Evolutionary conservation across 2,329 filamentous ascomycete species (phyloP), one percentile per base, ranked within the genome.

Genomic region (Colletotrichum sp.): DNA sequence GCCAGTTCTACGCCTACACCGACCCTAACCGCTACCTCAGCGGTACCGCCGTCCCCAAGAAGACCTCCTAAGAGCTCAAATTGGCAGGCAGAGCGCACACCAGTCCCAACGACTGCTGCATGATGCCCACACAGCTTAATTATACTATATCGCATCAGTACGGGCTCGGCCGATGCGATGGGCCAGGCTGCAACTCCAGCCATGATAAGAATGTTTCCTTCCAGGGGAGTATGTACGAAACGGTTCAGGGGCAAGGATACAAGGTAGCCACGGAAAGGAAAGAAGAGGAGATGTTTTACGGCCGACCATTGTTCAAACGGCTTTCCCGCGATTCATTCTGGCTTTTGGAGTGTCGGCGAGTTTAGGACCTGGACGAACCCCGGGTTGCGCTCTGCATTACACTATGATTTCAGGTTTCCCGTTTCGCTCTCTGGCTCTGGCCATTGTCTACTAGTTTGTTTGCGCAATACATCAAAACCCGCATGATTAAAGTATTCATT

Each of bases 1-100:
- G 92, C 84, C 93, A 96, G 86, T 95, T 93, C 82, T 93, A 96
- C 83, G 93, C 95, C 80, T 90, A 90, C 71, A 98, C 96, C 55
- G 95, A 98, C 82, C 82, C 96, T 80, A 91, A 90, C 86, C 93
- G 92, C 84, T 97, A 96, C 86, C 84, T 92, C 78, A 89, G 88
- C 78, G 91, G 90, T 73, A 86, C 88, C 55, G 87, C 89, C 48
- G 89, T 77, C 86, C 92, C 82, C 72, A 87, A 87, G 84, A 87
- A 87, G 85, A 83, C 84, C 65, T 86, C 85, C 72, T 87, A 86
- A 83, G 72, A 8, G 2, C 3, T 21, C 15, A 18, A 10, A 5
- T 6, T 55, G n/a, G 26, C 24, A 60, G 28, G 24, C 28, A 7
- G 32, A 15, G 12, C n/a, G 43, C 36, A 9, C 16, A 18, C n/a